phyloP scores from a whole-genome alignment of 1,284 basidiomycete genomes.

The Trichosporon sp. region DNA sequence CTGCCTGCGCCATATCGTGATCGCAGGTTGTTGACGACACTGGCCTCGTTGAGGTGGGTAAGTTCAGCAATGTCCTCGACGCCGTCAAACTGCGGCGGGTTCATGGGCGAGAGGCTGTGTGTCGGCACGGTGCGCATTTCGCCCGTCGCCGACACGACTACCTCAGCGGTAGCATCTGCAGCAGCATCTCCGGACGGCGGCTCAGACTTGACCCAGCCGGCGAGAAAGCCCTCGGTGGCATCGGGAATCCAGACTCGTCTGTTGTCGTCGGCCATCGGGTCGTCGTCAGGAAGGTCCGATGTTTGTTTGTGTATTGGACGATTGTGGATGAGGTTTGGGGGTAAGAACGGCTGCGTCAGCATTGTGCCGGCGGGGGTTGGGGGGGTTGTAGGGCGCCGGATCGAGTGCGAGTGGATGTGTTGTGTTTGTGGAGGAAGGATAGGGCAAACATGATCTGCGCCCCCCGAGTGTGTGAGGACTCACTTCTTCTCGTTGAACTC shows the following conservation, averaged over 20 bases:
- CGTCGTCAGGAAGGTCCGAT: neutral
- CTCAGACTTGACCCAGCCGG: conserved; percentile 47
- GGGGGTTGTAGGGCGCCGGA: no score
- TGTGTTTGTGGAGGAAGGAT: neutral
- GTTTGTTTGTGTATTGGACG: conserved; percentile 2
- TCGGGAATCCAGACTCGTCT: conserved; percentile 48
- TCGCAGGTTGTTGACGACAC: conserved; percentile 93
- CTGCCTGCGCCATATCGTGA: conserved; percentile 84
- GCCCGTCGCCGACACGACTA: conserved; percentile 40
- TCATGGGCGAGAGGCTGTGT: conserved; percentile 85
- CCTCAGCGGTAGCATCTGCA: conserved; percentile 36
- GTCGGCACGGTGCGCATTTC: conserved; percentile 59
- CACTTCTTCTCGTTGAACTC: conserved; percentile 92
- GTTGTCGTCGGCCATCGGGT: conserved; percentile 7
- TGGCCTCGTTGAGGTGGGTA: conserved; percentile 96
- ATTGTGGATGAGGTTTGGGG: neutral
- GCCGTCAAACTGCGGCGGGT: conserved; percentile 96
- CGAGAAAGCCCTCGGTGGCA: conserved; percentile 38
- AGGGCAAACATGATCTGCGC: neutral
- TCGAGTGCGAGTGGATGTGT: neutral
- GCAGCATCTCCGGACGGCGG: conserved; percentile 20
- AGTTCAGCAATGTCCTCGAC: conserved; percentile 98
- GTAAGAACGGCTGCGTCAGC: neutral
- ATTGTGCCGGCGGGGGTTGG: neutral
- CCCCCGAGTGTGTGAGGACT: conserved; percentile 9